Evolutionary conservation across 2,329 filamentous ascomycete genomes (phyloP), one percentile per base, ranked within the genome.

Genomic region (Stenocarpella maydis): DNA sequence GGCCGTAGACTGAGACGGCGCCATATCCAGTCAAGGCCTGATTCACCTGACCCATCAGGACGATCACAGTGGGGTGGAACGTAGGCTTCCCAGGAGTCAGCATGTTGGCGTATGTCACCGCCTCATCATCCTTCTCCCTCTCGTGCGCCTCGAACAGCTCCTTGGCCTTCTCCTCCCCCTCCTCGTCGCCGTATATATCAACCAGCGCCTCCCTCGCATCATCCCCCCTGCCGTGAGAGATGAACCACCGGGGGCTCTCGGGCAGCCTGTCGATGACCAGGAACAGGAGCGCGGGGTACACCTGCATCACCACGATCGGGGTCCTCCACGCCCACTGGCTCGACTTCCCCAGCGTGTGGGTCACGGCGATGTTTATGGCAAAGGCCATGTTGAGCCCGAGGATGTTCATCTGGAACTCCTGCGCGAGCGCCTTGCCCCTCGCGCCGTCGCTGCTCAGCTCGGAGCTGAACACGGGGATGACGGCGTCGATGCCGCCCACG

Each of bases 351-450:
- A 90, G 79, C 0, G 76, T 75, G 7, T 84, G 77, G 0, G 87
- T 90, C 3, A 88, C 81, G 1, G 78, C 81, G 1, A 90, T 78
- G 72, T 90, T 90, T 76, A 90, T 85, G 0, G 80, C 83, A 75
- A 89, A 90, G 0, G 87, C 88, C 83, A 88, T 84, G 69, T 89
- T 82, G 2, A 91, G 76, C 0, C 88, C 87, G 68, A 89, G 87
- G 71, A 90, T 90, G 72, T 91, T 91, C 76, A 84, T 85, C 75
- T 90, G 88, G 73, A 90, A 90, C 73, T 90, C 87, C 74, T 90
- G 86, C 1, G 87, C 87, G 52, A 90, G 76, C 1, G 88, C 86
- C 72, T 84, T 85, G 7, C 88, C 88, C 53, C 88, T 79, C 2
- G 85, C 82, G 60, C 84, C 84, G 73, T 89, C 87, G n/a, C 83